Conservation (phyloP, 495 filamentous ascomycete species). For the Xylaria acuta region DNA sequence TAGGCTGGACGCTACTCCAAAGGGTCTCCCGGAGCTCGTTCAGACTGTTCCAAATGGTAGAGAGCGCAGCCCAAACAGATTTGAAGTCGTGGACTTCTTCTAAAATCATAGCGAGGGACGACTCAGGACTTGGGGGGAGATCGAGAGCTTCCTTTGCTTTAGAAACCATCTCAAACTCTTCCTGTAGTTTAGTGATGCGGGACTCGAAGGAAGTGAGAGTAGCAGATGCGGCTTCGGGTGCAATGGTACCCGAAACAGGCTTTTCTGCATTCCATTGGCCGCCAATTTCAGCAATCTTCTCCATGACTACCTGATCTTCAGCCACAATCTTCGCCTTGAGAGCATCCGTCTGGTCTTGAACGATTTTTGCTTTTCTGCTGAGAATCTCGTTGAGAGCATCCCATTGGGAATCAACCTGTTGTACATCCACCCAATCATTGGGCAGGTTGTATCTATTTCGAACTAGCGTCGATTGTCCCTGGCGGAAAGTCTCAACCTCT, state of each 20-base stretch:
- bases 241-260: conserved; percentile 91
- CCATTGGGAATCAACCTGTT: conserved; percentile 95
- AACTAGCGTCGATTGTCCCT: conserved; percentile 87
- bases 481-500: conserved; percentile 92
- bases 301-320: conserved; percentile 86
- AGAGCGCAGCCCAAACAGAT: conserved; percentile 93
- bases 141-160: conserved; percentile 97
- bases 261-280: conserved; percentile 93
- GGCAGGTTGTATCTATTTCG: conserved; percentile 94
- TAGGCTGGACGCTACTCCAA: conserved; percentile 91
- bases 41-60: conserved; percentile 95
- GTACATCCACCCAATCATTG: conserved; percentile 89
- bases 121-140: conserved; percentile 77
- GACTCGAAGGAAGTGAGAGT: conserved; percentile 81
- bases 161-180: conserved; percentile 90
- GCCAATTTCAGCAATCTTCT: conserved; percentile 84
- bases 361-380: conserved; percentile 86
- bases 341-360: conserved; percentile 93
- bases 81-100: conserved; percentile 99
- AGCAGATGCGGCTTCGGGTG: conserved; percentile 81
- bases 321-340: conserved; percentile 94
- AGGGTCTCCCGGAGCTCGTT: conserved; percentile 90
- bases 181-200: conserved; percentile 78
- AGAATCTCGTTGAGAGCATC: conserved; percentile 87
- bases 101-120: conserved; percentile 76